These are phyloP conservation scores for Syncephalastrum contaminatum DNA, from an alignment of 371 early-diverging fungal species.

Conservation along the genomic window DNA sequence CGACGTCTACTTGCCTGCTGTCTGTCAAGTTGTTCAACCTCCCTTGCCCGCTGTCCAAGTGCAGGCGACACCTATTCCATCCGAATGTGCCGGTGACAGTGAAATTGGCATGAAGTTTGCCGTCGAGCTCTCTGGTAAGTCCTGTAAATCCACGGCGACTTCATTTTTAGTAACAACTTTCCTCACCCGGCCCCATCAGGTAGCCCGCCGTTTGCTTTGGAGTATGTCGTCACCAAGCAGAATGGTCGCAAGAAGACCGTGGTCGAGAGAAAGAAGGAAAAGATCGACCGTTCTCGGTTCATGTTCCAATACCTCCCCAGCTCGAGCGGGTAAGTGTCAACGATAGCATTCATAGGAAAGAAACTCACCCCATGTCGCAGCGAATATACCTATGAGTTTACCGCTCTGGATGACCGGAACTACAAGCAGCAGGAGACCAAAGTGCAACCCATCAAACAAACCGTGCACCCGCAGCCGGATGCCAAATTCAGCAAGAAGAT, in stretches of 20 bases:
- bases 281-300: conserved; percentile 40
- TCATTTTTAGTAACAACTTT: not conserved
- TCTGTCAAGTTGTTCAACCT: conserved; percentile 45
- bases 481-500: conserved; percentile 34
- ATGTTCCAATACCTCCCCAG: conserved; percentile 41
- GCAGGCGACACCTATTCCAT: conserved; percentile 39
- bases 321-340: conserved; percentile 32
- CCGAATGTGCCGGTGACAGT: conserved; percentile 43
- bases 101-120: conserved; percentile 50
- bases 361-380: conserved; percentile 7
- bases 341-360: not conserved
- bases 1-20: conserved; percentile 38
- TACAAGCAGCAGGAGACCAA: conserved; percentile 37
- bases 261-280: conserved; percentile 29
- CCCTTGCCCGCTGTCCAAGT: conserved; percentile 35
- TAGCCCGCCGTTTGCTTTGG: conserved; percentile 39
- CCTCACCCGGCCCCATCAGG: conserved; percentile 13
- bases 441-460: conserved; percentile 32
- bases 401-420: conserved; percentile 32
- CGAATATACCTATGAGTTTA: conserved; percentile 47
- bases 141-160: not conserved
- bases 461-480: conserved; percentile 52
- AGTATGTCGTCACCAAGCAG: conserved; percentile 36
- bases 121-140: conserved; percentile 32
- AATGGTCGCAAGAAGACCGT: conserved; percentile 20